Conservation (phyloP, 768 basidiomycete genomes). For the Phanerochaete carnosa region DNA sequence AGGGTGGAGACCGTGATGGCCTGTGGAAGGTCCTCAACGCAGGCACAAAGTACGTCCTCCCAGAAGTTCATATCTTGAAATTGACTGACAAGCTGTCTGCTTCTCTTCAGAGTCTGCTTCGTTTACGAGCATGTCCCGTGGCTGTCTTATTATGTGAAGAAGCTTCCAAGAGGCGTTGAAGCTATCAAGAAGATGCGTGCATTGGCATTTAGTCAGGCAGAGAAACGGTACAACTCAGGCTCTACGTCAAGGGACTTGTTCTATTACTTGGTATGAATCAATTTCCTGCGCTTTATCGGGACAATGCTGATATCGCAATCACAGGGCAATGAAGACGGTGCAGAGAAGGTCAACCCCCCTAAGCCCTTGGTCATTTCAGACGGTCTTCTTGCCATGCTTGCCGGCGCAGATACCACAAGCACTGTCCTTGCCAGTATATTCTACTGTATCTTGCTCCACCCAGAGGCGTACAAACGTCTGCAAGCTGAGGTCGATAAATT, state of each 20-base stretch:
- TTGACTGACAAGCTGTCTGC: not conserved
- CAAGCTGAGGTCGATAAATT: conserved; percentile 38
- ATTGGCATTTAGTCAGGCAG: not conserved
- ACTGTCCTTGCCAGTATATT: conserved; percentile 34
- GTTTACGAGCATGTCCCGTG: conserved; percentile 7
- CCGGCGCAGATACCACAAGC: conserved; percentile 45
- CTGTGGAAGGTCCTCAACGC: not conserved
- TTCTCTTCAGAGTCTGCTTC: not conserved
- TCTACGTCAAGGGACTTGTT: conserved; percentile 39
- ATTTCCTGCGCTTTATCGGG: not conserved
- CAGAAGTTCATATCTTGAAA: not conserved
- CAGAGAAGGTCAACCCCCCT: conserved; percentile 33
- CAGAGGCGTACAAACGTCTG: conserved; percentile 31
- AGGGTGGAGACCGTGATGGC: not conserved
- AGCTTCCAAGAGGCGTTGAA: not conserved
- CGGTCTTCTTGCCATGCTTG: conserved; percentile 39
- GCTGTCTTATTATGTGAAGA: not conserved
- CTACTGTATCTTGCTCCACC: conserved; percentile 32
- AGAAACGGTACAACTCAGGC: conserved; percentile 21
- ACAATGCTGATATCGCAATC: not conserved
- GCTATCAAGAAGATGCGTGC: not conserved
- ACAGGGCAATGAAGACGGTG: conserved; percentile 39
- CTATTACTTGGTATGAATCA: conserved; percentile 34
- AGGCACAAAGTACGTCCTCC: not conserved
- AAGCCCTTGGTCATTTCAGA: conserved; percentile 36